Evolutionary conservation across 805 yeast species (phyloP).

Genomic region (Candida chauliodis): DNA sequence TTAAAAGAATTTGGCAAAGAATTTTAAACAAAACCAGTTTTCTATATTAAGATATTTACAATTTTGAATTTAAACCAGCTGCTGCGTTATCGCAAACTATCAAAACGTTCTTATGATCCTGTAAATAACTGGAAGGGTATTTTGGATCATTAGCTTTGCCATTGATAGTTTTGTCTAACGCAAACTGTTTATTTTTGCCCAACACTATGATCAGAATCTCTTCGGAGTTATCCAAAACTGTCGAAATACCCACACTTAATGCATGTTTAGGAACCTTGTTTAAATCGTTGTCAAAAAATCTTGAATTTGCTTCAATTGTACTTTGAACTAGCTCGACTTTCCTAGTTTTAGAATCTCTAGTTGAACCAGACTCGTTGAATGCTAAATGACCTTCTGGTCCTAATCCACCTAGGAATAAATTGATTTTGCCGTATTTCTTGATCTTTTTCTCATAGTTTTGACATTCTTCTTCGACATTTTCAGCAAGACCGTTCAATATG

Average conservation of each 20-base stretch:
- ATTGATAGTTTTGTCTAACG: conserved; percentile 43
- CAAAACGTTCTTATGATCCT: conserved; percentile 42
- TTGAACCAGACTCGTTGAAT: conserved; percentile 55
- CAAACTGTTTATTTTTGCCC: conserved; percentile 44
- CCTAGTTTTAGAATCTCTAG: conserved; percentile 44
- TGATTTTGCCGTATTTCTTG: conserved; percentile 45
- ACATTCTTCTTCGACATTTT: conserved; percentile 46
- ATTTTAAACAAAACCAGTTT: too few relatives aligned
- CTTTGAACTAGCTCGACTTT: conserved; percentile 44
- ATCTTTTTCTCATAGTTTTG: conserved; percentile 46
- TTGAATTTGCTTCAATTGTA: conserved; percentile 51
- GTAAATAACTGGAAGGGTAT: conserved; percentile 50
- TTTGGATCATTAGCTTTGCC: conserved; percentile 35
- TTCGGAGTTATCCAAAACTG: conserved; percentile 52
- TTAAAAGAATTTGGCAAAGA: too few relatives aligned
- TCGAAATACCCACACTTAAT: conserved; percentile 54
- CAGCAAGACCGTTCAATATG: conserved; percentile 51
- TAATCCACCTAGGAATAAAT: conserved; percentile 55
- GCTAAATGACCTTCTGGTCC: conserved; percentile 64
- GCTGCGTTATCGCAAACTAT: conserved; percentile 50
- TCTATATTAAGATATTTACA: too few relatives aligned
- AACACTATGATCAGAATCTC: conserved; percentile 51
- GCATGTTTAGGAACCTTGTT: conserved; percentile 50
- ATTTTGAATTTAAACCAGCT: conserved; percentile 33
- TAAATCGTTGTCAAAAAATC: conserved; percentile 47